Conservation (phyloP, 306 rosid species). For the Lagenaria siceraria region DNA sequence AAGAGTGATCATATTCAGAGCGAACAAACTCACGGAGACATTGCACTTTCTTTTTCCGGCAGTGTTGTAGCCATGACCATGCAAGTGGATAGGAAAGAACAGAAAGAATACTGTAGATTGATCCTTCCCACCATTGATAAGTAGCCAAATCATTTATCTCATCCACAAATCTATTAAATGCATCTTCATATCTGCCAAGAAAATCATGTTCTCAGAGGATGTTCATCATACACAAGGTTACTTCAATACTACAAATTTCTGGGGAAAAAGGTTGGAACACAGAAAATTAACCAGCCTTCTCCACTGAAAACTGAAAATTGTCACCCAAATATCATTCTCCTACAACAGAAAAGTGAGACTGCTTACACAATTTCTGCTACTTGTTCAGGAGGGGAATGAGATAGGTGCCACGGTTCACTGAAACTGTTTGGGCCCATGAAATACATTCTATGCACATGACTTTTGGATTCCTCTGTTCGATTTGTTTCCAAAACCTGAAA, state of each 20-base stretch:
- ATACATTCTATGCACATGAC: constrained; percentile 41
- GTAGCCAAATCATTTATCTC: constrained; percentile 33
- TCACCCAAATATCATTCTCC: not conserved
- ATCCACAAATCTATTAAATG: constrained; percentile 40
- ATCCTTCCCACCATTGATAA: constrained; percentile 49
- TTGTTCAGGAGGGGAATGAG: constrained; percentile 43
- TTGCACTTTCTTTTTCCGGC: constrained; percentile 33
- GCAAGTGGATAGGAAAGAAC: constrained; percentile 34
- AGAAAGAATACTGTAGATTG: constrained; percentile 30
- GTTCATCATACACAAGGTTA: not conserved
- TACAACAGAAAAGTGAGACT: constrained; percentile 1
- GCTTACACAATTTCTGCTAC: constrained; percentile 33
- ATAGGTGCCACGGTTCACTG: constrained; percentile 41
- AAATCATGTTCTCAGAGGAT: constrained; percentile 3
- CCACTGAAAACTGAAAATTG: not conserved
- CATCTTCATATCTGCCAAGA: constrained; percentile 36
- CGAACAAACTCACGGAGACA: constrained; percentile 39
- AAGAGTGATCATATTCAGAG: constrained; percentile 42
- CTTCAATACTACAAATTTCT: not conserved
- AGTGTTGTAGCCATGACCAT: constrained; percentile 37
- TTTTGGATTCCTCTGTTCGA: constrained; percentile 32
- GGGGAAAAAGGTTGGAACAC: not conserved
- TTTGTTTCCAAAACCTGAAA: constrained; percentile 61
- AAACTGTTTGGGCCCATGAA: constrained; percentile 44
- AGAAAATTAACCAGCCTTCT: not conserved